A percentile compares a stretch with the other conserved stretches of the same genome.
phyloP scores from a whole-genome alignment of 164 flowering plant genomes.

The Magnolia officinalis region DNA sequence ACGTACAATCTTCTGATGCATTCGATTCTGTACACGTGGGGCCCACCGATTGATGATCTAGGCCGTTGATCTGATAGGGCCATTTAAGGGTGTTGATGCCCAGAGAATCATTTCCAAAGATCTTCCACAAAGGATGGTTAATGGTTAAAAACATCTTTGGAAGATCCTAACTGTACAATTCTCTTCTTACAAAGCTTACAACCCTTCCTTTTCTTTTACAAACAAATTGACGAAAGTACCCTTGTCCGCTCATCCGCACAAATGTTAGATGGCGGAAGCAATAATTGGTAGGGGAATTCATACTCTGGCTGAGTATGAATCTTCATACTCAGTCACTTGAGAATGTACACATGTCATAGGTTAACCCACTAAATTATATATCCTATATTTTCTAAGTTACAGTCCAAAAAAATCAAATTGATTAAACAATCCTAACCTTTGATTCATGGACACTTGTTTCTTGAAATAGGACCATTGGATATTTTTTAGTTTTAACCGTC shows the following conservation, averaged over 20 bases:
- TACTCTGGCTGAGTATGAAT: too few species aligned
- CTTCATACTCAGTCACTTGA: too few species aligned
- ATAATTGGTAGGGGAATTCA: neutral
- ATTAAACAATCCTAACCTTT: too few species aligned
- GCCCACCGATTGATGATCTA: neutral
- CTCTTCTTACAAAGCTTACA: neutral
- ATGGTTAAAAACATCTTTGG: too few species aligned
- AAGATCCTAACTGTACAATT: too few species aligned
- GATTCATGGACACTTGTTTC: too few species aligned
- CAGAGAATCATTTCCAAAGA: neutral
- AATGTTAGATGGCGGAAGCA: neutral
- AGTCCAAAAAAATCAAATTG: too few species aligned
- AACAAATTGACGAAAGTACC: neutral
- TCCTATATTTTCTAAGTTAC: too few species aligned
- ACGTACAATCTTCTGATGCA: neutral
- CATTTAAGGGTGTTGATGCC: neutral
- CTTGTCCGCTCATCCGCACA: neutral
- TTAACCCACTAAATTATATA: too few species aligned
- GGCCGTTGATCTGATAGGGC: neutral
- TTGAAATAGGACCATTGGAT: too few species aligned
- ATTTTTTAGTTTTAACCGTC: too few species aligned
- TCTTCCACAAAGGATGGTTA: neutral
- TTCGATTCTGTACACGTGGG: neutral
- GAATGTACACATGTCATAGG: too few species aligned
- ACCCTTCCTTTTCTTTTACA: neutral